Percentiles rank a stretch among this genome's conserved stretches.
Conservation (phyloP, 202 grass and related monocot species). For the Saccharum hybrid region DNA sequence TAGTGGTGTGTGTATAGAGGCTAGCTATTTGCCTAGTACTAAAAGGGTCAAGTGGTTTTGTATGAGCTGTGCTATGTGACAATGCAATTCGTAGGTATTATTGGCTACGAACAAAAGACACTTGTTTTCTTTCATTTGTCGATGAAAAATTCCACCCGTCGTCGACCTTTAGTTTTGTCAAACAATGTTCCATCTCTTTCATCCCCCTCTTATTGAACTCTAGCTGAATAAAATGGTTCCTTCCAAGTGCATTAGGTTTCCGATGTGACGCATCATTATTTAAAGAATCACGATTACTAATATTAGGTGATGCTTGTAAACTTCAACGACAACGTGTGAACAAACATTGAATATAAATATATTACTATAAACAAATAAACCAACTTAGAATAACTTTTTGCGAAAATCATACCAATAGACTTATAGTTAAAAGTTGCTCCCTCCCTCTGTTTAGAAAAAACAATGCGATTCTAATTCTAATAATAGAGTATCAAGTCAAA, state of each 20-base stretch:
- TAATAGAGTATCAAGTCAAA: too few species aligned
- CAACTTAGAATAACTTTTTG: too few species aligned
- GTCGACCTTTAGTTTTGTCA: slow-evolving; percentile 42
- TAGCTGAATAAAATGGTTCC: slow-evolving; percentile 27
- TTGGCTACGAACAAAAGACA: slow-evolving; percentile 33
- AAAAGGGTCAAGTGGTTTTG: slow-evolving; percentile 41
- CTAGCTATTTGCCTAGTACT: background rate
- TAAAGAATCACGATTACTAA: background rate
- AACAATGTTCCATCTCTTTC: slow-evolving; percentile 47
- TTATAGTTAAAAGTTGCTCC: too few species aligned
- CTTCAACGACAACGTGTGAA: background rate
- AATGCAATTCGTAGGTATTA: background rate
- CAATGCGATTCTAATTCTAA: too few species aligned
- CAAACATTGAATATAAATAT: background rate
- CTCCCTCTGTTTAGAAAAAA: too few species aligned
- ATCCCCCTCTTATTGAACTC: slow-evolving; percentile 14
- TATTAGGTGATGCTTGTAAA: slow-evolving; percentile 23
- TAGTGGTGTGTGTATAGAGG: slow-evolving; percentile 9
- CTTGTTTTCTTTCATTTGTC: slow-evolving; percentile 4
- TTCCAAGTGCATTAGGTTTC: slow-evolving; percentile 49
- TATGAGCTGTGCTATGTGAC: slow-evolving; percentile 24
- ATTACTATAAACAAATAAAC: background rate
- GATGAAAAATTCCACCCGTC: slow-evolving; percentile 10
- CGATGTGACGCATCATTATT: slow-evolving; percentile 42
- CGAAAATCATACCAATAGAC: too few species aligned